These are phyloP conservation scores for Fusarium sp. DNA, from an alignment of 2,329 filamentous ascomycete genomes.

Conservation along the genomic window DNA sequence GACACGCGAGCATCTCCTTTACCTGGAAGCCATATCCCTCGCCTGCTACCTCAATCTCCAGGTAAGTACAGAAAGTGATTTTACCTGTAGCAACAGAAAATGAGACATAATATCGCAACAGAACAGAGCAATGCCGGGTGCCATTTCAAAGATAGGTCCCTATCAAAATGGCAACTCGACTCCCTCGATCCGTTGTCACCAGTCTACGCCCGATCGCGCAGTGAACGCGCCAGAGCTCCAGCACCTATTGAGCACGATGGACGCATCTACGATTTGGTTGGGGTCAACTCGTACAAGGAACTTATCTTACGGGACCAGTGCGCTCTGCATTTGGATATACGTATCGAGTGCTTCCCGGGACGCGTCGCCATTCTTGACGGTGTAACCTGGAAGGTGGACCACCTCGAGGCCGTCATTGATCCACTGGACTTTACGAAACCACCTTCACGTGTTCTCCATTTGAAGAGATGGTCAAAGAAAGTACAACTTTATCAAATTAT, in stretches of 20 bases:
- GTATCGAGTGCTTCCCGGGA: constrained; percentile 1
- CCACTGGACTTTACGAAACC: neutral
- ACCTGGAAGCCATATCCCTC: neutral
- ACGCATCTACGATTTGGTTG: neutral
- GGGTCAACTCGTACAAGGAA: neutral
- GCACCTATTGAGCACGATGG: neutral
- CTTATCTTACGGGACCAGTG: neutral
- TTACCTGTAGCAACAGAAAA: neutral
- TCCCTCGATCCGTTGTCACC: neutral
- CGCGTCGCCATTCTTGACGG: neutral
- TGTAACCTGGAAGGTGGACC: neutral
- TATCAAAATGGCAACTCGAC: neutral
- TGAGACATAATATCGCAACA: neutral
- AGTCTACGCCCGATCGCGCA: neutral
- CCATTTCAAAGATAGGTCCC: accelerated
- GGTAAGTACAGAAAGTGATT: too few species aligned
- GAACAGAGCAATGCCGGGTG: too few species aligned
- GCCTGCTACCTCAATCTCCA: accelerated
- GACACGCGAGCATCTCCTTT: neutral
- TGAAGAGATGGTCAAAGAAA: neutral
- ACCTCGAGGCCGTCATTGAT: neutral
- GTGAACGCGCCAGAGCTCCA: neutral
- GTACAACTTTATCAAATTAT: neutral
- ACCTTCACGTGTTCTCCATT: neutral
- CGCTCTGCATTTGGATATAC: constrained; percentile 3